Base-by-base conservation (phyloP, 1,284 basidiomycete species). In the Apiotrichum montevideense region DNA sequence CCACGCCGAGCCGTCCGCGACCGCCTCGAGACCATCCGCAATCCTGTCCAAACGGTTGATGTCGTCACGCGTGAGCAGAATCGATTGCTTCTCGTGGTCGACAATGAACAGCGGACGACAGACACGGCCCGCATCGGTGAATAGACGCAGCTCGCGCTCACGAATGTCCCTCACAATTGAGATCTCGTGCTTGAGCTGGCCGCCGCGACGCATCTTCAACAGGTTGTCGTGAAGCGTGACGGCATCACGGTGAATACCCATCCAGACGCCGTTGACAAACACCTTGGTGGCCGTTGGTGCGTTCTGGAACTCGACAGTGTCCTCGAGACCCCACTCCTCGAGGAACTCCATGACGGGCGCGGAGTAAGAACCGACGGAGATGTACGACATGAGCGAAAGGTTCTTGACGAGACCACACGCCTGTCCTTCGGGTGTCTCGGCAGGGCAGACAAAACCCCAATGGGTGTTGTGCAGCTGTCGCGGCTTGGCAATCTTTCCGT, bases 371-470 rank as follows among this genome's bases (percentile, higher is more conserved):
- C 96, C 96, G 64, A 98, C 95, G 42, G 96, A 98, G 61, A 98
- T 96, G 77, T 92, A 95, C 7, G 94, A 82, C 94, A 98, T 97
- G 65, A 98, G 85, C 8, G 95, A 90, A 60, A 99, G 79, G 77
- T 99, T 98, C 81, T 99, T 98, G 77, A 98, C 96, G 47, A 98
- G 83, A 78, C 95, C 95, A 79, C 95, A 99, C 61, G 95, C 96
- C 76, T 98, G 95, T 55, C 95, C 95, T 86, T 99, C 95, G 6
- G 95, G 95, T 10, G 95, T 99, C 77, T 99, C 95, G 51, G 96
- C 96, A 44, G 95, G 96, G 72, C 93, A 97, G 10, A 99, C 95
- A 93, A 98, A 97, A 46, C 95, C 95, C 95, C 95, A 99, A 73
- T 99, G 95, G 2, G 96, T 98, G 74, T 98, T 98, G 78, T 99